phyloP scores from a whole-genome alignment of 2,329 filamentous ascomycete species.

The Sporothrix sp. region DNA sequence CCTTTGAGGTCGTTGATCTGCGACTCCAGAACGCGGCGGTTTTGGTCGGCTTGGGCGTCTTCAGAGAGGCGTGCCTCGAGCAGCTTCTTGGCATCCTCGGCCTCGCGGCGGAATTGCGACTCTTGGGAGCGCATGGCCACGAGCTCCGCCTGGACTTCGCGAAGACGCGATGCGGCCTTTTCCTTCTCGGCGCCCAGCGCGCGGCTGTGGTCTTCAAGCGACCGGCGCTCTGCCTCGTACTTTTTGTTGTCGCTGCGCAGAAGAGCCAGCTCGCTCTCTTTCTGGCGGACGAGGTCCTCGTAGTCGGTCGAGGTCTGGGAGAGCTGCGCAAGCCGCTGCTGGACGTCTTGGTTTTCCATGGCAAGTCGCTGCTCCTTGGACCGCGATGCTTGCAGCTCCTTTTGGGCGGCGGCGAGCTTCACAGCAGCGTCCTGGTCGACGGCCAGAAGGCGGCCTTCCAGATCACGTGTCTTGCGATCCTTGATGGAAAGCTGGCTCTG shows the following conservation, averaged over 20 bases:
- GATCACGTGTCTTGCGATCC: constrained; percentile 78
- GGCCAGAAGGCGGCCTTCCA: constrained; percentile 75
- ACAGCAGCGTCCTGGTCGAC: constrained; percentile 82
- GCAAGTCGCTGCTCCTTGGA: constrained; percentile 65
- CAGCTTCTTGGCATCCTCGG: constrained; percentile 74
- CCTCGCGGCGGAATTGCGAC: constrained; percentile 75
- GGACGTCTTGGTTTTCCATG: constrained; percentile 71
- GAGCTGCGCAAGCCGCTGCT: constrained; percentile 76
- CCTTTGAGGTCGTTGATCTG: constrained; percentile 83
- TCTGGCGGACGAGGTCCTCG: constrained; percentile 84
- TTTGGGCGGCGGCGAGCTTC: constrained; percentile 67
- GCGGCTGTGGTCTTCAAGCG: constrained; percentile 69
- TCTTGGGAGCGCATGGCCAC: constrained; percentile 81
- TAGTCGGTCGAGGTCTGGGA: constrained; percentile 90
- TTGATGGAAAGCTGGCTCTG: constrained; percentile 83
- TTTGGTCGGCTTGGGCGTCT: constrained; percentile 74
- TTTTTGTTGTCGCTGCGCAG: constrained; percentile 77
- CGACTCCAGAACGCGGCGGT: constrained; percentile 70
- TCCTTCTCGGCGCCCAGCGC: constrained; percentile 67
- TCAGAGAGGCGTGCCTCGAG: constrained; percentile 84
- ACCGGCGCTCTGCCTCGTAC: constrained; percentile 68
- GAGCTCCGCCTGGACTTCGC: constrained; percentile 78
- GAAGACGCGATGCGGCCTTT: constrained; percentile 62
- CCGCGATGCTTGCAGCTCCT: constrained; percentile 67
- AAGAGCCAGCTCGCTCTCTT: constrained; percentile 84